Percentiles rank a stretch among this genome's conserved stretches.
These are phyloP conservation scores for Apiotrichum gracile DNA, from an alignment of 1,284 basidiomycete genomes.

Conservation along the genomic window DNA sequence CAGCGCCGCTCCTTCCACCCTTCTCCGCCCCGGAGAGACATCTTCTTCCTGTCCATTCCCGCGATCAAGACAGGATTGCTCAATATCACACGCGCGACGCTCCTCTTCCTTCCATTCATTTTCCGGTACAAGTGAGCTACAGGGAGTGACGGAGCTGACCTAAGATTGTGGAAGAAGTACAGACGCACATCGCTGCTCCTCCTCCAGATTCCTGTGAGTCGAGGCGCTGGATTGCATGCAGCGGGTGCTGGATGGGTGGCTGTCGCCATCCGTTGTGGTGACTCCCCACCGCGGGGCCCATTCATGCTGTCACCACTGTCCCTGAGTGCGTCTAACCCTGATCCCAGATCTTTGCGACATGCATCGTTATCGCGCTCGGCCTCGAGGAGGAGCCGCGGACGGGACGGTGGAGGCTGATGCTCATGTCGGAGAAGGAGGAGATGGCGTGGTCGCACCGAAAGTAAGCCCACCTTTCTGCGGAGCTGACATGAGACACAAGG, in stretches of 20 bases:
- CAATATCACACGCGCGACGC: conserved; percentile 45
- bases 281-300: too few relatives aligned
- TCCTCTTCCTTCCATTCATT: conserved; percentile 51
- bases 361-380: conserved; percentile 51
- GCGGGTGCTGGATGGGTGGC: too few relatives aligned
- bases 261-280: too few relatives aligned
- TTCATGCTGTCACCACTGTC: too few relatives aligned
- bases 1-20: conserved; percentile 34
- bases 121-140: conserved; percentile 47
- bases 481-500: conserved; percentile 42
- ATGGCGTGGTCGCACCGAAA: conserved; percentile 50
- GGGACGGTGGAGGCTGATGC: conserved; percentile 50
- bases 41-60: conserved; percentile 51
- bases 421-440: conserved; percentile 53
- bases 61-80: conserved; percentile 48
- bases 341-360: conserved; percentile 50
- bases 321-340: too few relatives aligned
- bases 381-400: conserved; percentile 51
- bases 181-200: conserved; percentile 44
- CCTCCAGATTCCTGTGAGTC: conserved; percentile 48
- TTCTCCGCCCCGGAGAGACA: conserved; percentile 38
- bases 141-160: background rate
- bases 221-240: too few relatives aligned
- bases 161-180: conserved; percentile 47
- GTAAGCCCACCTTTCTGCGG: conserved; percentile 23